Base-by-base conservation (phyloP, 768 basidiomycete genomes). In the Boletus speciosus region DNA sequence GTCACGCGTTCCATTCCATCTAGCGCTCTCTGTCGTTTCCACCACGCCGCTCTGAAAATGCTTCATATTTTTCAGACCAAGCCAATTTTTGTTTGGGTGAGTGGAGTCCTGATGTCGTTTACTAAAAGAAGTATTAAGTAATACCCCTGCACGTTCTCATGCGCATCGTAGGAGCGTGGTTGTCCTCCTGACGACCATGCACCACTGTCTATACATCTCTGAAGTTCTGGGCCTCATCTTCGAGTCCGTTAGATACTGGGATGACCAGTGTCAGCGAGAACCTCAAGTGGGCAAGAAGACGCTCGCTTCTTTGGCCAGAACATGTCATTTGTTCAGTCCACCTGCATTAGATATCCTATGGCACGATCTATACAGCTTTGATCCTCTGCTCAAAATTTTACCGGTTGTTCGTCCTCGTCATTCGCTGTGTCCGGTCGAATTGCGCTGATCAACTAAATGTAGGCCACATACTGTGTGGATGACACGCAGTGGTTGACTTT, bases 131-230 rank as follows among this genome's bases (percentile, higher is more conserved):
- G 23, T 25, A 36, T 36, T 25, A 36, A 47, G 32, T 35, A 35
- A 16, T 23, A 21, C 15, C 15, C 6, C 32, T 21, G 45, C 45
- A 47, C 32, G 32, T 23, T 36, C 23, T 27, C 35, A n/a, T 37
- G 10, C 10, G 4, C 31, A 29, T 7, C 12, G 21, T 16, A 37
- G 11, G 35, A 7, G 6, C 25, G n/a, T 14, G 47, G 35, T n/a
- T 27, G 16, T 8, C 35, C 47, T 16, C 7, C 25, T 37, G 32
- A 37, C 35, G 2, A 25, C 23, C 31, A 97, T 76, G 14, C 92
- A 62, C 31, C 45, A 37, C 21, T 61, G 47, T 58, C 45, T 61
- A 16, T 31, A 6, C 32, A 43, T 61, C 37, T 46, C 51, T 23
- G 60, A 61, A n/a, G n/a, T 61, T 5, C 48, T 62, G n/a, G 4